phyloP scores from a whole-genome alignment of 805 yeast genomes.

The Wickerhamiella nectarea region DNA sequence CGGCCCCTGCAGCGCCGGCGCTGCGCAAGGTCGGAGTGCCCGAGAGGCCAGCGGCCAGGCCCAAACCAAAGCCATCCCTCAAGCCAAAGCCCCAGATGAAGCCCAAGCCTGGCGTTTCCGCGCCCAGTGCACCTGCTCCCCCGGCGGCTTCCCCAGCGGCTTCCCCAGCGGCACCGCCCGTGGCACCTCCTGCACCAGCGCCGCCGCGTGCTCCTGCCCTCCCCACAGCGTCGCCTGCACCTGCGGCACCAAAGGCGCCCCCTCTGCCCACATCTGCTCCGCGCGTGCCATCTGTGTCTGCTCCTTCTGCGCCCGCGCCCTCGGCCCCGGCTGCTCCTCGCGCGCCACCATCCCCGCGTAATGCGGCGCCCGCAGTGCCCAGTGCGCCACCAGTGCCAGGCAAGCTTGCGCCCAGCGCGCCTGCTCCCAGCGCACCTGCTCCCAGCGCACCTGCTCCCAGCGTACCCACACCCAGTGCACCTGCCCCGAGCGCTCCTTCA shows the following conservation, averaged over 20 bases:
- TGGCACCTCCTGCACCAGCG: constrained; percentile 6
- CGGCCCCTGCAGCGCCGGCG: constrained; percentile 4
- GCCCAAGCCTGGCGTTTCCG: constrained; percentile 8
- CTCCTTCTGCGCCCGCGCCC: constrained; percentile 3
- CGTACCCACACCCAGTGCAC: constrained; percentile 15
- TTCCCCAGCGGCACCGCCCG: too few relatives aligned
- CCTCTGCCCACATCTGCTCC: not conserved
- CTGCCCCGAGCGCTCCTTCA: too few relatives aligned
- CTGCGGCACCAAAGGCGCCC: constrained; percentile 8
- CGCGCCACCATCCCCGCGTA: not conserved
- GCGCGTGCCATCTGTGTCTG: constrained; percentile 2
- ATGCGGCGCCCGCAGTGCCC: constrained; percentile 23
- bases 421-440: constrained; percentile 14
- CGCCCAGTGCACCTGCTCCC: constrained; percentile 10
- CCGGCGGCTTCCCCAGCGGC: not conserved
- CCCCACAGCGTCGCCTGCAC: not conserved
- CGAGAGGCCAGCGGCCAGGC: constrained; percentile 1
- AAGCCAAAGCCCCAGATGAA: constrained; percentile 4
- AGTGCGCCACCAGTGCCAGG: constrained; percentile 21
- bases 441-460: constrained; percentile 15
- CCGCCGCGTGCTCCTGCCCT: not conserved
- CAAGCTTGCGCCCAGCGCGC: constrained; percentile 6
- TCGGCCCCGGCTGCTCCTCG: constrained; percentile 17
- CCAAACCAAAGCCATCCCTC: constrained; percentile 7
- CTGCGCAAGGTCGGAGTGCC: not conserved